Conservation (phyloP, 768 basidiomycete genomes). For the Leccinum olivaceopallidum region DNA sequence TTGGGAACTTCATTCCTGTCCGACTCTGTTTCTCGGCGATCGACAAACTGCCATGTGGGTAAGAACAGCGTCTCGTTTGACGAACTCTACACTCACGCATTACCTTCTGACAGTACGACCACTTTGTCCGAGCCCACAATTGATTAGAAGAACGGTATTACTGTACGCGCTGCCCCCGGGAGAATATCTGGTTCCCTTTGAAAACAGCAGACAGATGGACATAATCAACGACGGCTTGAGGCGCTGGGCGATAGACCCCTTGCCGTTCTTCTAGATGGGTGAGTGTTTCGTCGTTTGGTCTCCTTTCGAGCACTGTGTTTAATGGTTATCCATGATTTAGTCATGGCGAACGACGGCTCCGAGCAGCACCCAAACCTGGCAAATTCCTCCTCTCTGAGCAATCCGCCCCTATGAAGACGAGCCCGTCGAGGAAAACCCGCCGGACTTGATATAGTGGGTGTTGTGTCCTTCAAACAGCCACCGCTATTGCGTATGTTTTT, state of each 20-base stretch:
- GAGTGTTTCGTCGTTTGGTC: not conserved
- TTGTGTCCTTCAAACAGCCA: slow-evolving; percentile 2
- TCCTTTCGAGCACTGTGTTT: not conserved
- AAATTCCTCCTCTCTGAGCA: slow-evolving; percentile 4
- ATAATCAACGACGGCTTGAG: not conserved
- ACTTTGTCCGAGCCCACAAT: too few species aligned
- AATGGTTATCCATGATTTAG: not conserved
- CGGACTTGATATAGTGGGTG: slow-evolving; percentile 17
- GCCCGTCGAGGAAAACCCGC: slow-evolving; percentile 16
- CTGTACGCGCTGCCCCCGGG: not conserved
- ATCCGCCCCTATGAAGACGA: not conserved
- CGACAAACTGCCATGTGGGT: slow-evolving; percentile 2
- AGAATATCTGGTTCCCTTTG: slow-evolving; percentile 5
- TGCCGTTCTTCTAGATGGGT: slow-evolving; percentile 12
- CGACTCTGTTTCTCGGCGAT: too few species aligned
- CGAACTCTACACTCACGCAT: too few species aligned
- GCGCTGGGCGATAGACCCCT: slow-evolving; percentile 9
- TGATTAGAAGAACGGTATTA: too few species aligned
- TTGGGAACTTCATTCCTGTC: too few species aligned
- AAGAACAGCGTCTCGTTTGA: slow-evolving; percentile 17
- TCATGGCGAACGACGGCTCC: slow-evolving; percentile 11
- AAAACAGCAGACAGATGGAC: slow-evolving; percentile 1
- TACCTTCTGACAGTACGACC: too few species aligned
- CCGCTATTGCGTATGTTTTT: slow-evolving; percentile 13
- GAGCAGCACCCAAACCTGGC: not conserved